Conservation (phyloP, 2,329 filamentous ascomycete genomes). For the Fusarium circinatum region DNA sequence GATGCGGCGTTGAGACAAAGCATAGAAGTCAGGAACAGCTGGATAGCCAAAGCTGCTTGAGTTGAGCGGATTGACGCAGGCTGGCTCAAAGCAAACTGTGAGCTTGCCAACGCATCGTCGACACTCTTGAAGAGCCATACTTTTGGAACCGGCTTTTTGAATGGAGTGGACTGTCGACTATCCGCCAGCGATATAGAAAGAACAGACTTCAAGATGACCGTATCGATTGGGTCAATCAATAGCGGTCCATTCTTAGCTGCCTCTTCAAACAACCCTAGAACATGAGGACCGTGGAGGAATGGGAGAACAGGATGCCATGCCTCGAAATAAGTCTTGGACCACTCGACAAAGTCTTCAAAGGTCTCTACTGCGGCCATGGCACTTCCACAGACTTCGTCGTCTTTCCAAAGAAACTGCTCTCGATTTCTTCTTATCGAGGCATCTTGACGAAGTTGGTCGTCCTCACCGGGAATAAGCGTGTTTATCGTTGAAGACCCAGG, state of each 20-base stretch:
- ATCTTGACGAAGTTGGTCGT: slow-evolving; percentile 57
- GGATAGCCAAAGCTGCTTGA: slow-evolving; percentile 63
- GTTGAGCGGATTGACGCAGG: slow-evolving; percentile 59
- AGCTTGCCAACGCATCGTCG: slow-evolving; percentile 60
- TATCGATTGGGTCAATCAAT: background rate
- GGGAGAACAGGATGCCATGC: slow-evolving; percentile 68
- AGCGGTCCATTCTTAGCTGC: slow-evolving; percentile 47
- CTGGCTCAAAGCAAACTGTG: slow-evolving; percentile 57
- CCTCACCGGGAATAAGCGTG: slow-evolving; percentile 65
- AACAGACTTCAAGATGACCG: slow-evolving; percentile 52
- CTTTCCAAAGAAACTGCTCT: slow-evolving; percentile 47
- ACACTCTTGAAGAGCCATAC: slow-evolving; percentile 59
- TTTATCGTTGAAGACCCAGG: slow-evolving; percentile 25
- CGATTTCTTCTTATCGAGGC: slow-evolving; percentile 16
- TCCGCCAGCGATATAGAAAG: slow-evolving; percentile 66
- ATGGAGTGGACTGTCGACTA: slow-evolving; percentile 53
- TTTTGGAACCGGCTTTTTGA: slow-evolving; percentile 50
- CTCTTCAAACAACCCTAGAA: slow-evolving; percentile 59
- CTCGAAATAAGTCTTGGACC: slow-evolving; percentile 65
- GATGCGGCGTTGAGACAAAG: slow-evolving; percentile 67
- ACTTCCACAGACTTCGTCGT: slow-evolving; percentile 47
- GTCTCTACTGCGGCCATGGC: background rate
- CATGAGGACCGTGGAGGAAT: slow-evolving; percentile 63
- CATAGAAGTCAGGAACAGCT: slow-evolving; percentile 66
- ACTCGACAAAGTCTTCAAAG: slow-evolving; percentile 61